Conservation (phyloP, 768 basidiomycete genomes). For the Pleurotus tuber-regium region DNA sequence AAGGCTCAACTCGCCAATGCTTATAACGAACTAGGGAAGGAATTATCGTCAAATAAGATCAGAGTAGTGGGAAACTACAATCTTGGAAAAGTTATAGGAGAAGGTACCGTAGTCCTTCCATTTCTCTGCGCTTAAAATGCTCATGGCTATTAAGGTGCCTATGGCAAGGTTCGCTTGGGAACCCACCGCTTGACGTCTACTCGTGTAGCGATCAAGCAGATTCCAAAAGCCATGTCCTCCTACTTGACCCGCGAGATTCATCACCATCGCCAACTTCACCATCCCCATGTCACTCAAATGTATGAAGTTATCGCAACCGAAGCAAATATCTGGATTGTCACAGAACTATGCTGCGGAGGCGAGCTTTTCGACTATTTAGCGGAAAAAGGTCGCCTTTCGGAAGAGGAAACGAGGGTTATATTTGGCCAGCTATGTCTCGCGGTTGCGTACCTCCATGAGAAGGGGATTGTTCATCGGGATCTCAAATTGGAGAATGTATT, state of each 20-base stretch:
- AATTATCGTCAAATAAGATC: constrained; percentile 87
- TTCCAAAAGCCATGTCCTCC: constrained; percentile 90
- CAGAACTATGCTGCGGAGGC: constrained; percentile 94
- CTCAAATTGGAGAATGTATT: constrained; percentile 95
- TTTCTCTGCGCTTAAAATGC: constrained; percentile 9
- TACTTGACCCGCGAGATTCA: constrained; percentile 96
- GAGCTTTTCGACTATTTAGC: constrained; percentile 98
- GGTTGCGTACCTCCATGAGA: constrained; percentile 88
- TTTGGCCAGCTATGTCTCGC: constrained; percentile 97
- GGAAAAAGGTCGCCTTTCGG: constrained; percentile 85
- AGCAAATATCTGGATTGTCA: constrained; percentile 92
- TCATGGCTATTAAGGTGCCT: constrained; percentile 60
- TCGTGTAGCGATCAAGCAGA: constrained; percentile 96
- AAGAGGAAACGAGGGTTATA: constrained; percentile 81
- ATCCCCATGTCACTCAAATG: constrained; percentile 92
- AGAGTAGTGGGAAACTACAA: constrained; percentile 95
- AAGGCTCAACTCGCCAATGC: constrained; percentile 90
- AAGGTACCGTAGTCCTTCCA: constrained; percentile 57
- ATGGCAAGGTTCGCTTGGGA: constrained; percentile 93
- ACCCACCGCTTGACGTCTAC: constrained; percentile 90
- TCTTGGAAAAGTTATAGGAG: constrained; percentile 89
- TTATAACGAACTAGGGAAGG: constrained; percentile 96
- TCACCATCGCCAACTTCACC: constrained; percentile 95
- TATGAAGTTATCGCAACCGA: constrained; percentile 99
- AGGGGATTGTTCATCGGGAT: constrained; percentile 94